phyloP scores from a whole-genome alignment of 202 grass and related monocot species.

The Carex arenaria region DNA sequence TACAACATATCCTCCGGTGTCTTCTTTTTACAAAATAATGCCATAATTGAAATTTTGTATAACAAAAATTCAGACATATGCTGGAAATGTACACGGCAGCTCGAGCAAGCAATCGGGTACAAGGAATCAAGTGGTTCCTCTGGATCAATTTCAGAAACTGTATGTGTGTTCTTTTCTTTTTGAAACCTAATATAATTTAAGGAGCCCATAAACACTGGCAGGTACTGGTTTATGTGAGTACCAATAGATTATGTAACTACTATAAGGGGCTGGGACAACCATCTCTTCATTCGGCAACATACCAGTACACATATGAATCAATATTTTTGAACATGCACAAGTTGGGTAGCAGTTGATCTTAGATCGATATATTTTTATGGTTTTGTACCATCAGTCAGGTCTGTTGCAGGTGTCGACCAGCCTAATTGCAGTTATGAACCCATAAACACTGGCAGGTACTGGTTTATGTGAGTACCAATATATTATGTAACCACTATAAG shows the following conservation, averaged over 20 bases:
- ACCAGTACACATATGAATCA: neutral
- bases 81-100: slow-evolving; percentile 35
- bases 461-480: neutral
- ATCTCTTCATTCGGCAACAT: neutral
- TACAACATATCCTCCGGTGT: neutral
- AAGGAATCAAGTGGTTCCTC: slow-evolving; percentile 37
- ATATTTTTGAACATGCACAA: neutral
- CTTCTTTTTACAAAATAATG: neutral
- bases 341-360: neutral
- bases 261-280: neutral
- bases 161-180: slow-evolving; percentile 37
- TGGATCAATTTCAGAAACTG: slow-evolving; percentile 53
- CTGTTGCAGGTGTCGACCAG: neutral
- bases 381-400: neutral
- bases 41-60: neutral
- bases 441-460: neutral
- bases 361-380: neutral
- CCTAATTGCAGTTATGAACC: neutral
- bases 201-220: neutral
- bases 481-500: neutral
- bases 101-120: slow-evolving; percentile 33
- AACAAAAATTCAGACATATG: slow-evolving; percentile 37
- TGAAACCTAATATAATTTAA: neutral
- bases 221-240: neutral
- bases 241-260: neutral